Evolutionary conservation across 208 protist genomes (phyloP), one percentile per base, ranked within the genome.

Genomic region (Trypanosoma melophagium): DNA sequence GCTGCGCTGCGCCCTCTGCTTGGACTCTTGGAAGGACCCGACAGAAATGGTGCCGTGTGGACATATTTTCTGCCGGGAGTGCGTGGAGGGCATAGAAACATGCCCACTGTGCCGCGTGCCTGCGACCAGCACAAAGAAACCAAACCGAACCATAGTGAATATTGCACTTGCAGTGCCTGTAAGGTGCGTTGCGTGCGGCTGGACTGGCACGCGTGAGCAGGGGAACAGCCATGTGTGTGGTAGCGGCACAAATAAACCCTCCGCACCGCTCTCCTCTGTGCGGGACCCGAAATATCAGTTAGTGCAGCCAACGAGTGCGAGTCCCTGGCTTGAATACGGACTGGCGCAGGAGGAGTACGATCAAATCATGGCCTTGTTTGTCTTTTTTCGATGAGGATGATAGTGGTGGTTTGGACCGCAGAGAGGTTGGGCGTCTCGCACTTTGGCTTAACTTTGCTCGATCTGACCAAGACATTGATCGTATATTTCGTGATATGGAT

Each of bases 401-500:
- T 0, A 87, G 78, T 59, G 89, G 89, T 22, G 35, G 59, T 31
- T 66, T 95, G 19, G 67, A 89, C 65, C 61, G 67, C 24, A 61
- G 63, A 3, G 84, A 93, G 77, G 75, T 92, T 17, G 62, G 57
- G 7, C 79, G 82, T 12, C 79, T 95, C n/a, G 81, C 84, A 13
- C 75, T 76, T 5, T 93, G 86, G 89, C 76, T 95, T 22, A 95
- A 95, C 76, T 95, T 89, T 72, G 83, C 84, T 10, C 74, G 75
- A 16, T 81, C 76, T 8, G 78, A 74, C 2, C 35, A 77, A 59
- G 84, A 92, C 31, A 81, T 95, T 35, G 74, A 93, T 61, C 65
- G 71, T 58, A 93, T 95, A 25, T 95, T 95, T 50, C 53, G 66
- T 45, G 83, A 83, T 49, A 95, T 95, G 89, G 86, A 95, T 74